Evolutionary conservation across 2,329 filamentous ascomycete genomes (phyloP), one percentile per base, ranked within the genome.

Genomic region (Colletotrichum melonis): DNA sequence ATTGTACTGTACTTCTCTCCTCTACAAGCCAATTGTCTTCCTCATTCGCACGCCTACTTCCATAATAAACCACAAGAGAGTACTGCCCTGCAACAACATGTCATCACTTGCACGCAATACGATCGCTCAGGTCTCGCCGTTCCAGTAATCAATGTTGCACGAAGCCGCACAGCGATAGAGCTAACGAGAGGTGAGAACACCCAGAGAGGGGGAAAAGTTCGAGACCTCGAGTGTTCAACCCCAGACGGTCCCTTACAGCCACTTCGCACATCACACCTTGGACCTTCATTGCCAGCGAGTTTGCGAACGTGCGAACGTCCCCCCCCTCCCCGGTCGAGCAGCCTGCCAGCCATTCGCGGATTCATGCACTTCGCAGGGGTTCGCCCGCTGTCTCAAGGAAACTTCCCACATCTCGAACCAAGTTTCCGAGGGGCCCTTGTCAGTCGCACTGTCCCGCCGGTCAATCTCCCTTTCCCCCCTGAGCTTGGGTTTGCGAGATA

Each of bases 181-280:
- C 42, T 49, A 49, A 49, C 16, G 4, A 66, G 32, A 35, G 12
- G 32, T 35, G 12, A 35, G 35, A 58, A n/a, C 26, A 58, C 7
- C n/a, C 35, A 30, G 63, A 55, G 22, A 22, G 38, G 35, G 26
- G 22, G 19, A 12, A 9, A 49, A n/a, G 42, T 49, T 49, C 19
- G 42, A 49, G 42, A 49, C 42, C 16, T 56, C 32, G 30, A 56
- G 54, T 70, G 55, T 65, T 73, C 55, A 60, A 73, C 56, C 70
- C 60, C 67, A 70, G 56, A 65, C 67, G 66, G 66, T 63, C 69
- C 66, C 69, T 72, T 72, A 66, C 66, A 72, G 69, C 66, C 65
- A 72, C 35, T 69, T 49, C 58, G 38, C 22, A 57, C 42, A 55
- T 64, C 46, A 64, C 22, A 55, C n/a, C 28, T 58, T 28, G 19